phyloP scores from a whole-genome alignment of 2,329 filamentous ascomycete genomes.

The Byssoonygena ceratinophila region DNA sequence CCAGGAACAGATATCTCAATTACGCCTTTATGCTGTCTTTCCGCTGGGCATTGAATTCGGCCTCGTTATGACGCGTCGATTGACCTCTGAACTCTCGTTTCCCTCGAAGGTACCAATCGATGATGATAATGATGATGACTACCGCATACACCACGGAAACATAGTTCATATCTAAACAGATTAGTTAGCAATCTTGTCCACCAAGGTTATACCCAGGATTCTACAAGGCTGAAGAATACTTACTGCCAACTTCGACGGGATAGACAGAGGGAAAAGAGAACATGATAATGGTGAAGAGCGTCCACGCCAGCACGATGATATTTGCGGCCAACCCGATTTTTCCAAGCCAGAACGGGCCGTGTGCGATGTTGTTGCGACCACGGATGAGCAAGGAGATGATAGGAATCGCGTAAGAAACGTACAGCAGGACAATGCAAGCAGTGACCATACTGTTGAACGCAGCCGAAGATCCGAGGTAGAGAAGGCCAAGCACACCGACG shows the following conservation, averaged over 20 bases:
- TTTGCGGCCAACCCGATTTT: slow-evolving; percentile 36
- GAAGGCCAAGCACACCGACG: slow-evolving; percentile 38
- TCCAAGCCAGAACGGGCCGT: slow-evolving; percentile 42
- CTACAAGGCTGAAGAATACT: slow-evolving; percentile 18
- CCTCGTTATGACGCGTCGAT: slow-evolving; percentile 20
- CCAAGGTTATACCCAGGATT: too few relatives aligned
- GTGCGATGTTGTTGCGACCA: slow-evolving; percentile 37
- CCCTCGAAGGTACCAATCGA: slow-evolving; percentile 30
- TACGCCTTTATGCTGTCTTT: slow-evolving; percentile 11
- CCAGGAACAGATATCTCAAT: background rate
- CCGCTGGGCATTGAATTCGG: slow-evolving; percentile 6
- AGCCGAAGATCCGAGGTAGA: slow-evolving; percentile 37
- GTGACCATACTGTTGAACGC: slow-evolving; percentile 37
- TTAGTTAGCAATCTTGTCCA: too few relatives aligned
- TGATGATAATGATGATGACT: slow-evolving; percentile 27
- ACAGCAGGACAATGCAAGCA: slow-evolving; percentile 41
- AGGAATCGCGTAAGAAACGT: slow-evolving; percentile 39
- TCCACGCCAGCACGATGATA: slow-evolving; percentile 39
- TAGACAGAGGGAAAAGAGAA: slow-evolving; percentile 34
- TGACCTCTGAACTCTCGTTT: slow-evolving; percentile 25
- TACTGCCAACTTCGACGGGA: slow-evolving; percentile 29
- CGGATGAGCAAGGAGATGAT: slow-evolving; percentile 38
- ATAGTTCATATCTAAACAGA: slow-evolving; percentile 34
- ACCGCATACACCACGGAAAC: slow-evolving; percentile 31
- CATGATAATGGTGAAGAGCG: slow-evolving; percentile 39